Conservation (phyloP, 305 asterid species). For the Fraxinus angustifolia region DNA sequence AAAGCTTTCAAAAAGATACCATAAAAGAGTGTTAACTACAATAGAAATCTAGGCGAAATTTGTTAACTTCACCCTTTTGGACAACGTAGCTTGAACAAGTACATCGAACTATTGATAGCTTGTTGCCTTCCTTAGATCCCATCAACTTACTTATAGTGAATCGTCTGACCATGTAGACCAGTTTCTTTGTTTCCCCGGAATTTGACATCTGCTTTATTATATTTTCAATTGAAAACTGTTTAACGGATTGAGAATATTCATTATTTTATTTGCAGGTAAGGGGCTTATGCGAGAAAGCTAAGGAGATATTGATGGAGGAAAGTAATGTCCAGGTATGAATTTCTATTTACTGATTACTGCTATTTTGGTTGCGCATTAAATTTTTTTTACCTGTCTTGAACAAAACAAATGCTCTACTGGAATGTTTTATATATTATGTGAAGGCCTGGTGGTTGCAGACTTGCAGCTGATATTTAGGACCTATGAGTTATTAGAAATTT, state of each 20-base stretch:
- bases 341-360: conserved; percentile 1
- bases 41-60: too few species aligned
- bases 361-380: neutral
- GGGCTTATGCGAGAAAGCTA: conserved; percentile 88
- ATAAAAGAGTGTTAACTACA: too few species aligned
- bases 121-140: too few species aligned
- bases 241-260: conserved; percentile 12
- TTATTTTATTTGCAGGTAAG: conserved; percentile 57
- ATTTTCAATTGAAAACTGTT: neutral
- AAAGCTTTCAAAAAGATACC: too few species aligned
- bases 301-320: conserved; percentile 86
- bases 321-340: conserved; percentile 86
- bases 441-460: conserved; percentile 1
- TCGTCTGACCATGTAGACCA: conserved; percentile 11
- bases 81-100: too few species aligned
- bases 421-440: neutral
- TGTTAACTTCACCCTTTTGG: too few species aligned
- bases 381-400: neutral
- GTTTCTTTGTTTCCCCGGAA: neutral
- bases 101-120: too few species aligned
- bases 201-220: neutral
- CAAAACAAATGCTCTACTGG: neutral
- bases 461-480: neutral
- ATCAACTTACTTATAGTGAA: neutral
- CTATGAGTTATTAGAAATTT: neutral